Evolutionary conservation across 1,139 yeast species (phyloP), one percentile per base, ranked within the genome.

Genomic region (Yamadazyma friedrichii): DNA sequence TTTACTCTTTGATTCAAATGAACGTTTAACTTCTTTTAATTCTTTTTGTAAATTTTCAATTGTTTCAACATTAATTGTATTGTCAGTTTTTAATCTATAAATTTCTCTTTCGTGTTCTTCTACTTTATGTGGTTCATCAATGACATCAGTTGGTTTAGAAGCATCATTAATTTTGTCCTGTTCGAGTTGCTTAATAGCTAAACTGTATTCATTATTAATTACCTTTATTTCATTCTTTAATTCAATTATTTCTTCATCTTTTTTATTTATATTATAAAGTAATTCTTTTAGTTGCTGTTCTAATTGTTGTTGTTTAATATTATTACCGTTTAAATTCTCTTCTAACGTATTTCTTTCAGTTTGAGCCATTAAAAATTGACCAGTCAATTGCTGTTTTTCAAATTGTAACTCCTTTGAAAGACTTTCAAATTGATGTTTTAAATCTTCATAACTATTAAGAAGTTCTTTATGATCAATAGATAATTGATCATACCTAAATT

Each of bases 241-340:
- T 10, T 43, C 43, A 25, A 48, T 52, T 31, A 70, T 55, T 30
- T 59, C 64, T 26, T 47, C 49, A 31, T 64, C 60, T 40, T 61
- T 63, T 11, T 50, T 46, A 1, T 65, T 61, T 0, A 62, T 28
- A 15, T 9, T 15, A 5, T 15, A 12, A 15, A 13, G 15, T 13
- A 36, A 20, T 6, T 30, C 28, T 11, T 31, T 30, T 3, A 36
- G 13, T 25, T 36, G 30, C 11, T 15, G 10, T 3, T 36, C 15
- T 5, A 30, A 2, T 20, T 36, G 33, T 22, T 36, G 10, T 15
- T 15, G 12, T 9, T 30, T n/a, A 15, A 16, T 16, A 4, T 9
- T 15, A 13, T 5, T 15, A 10, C 2, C 20, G 9, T 11, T n/a
- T 3, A 37, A 12, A 12, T 39, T 12, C 3, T 36, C 40, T 16